A percentile compares a stretch with the other conserved stretches of the same genome.
These are phyloP conservation scores for Cladosporium halotolerans DNA, from an alignment of 2,329 filamentous ascomycete genomes.

Conservation along the genomic window DNA sequence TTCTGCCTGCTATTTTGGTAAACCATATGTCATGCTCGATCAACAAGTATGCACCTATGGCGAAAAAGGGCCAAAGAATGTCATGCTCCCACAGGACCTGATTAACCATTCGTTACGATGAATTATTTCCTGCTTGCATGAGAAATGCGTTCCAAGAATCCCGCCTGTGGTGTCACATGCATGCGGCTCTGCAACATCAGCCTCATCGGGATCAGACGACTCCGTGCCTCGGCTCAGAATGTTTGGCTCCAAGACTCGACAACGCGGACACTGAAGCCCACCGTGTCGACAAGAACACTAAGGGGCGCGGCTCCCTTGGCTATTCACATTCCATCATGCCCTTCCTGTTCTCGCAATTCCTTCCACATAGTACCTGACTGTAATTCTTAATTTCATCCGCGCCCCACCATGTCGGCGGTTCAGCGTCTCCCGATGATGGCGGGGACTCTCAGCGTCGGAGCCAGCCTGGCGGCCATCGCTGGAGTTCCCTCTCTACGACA, in stretches of 20 bases:
- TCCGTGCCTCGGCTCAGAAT: slow-evolving; percentile 11
- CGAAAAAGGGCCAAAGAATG: too few relatives aligned
- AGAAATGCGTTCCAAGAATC: too few relatives aligned
- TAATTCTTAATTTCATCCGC: background rate
- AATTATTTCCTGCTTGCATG: too few relatives aligned
- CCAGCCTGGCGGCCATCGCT: slow-evolving; percentile 19
- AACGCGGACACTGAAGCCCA: background rate
- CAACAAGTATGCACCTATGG: too few relatives aligned
- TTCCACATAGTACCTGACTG: background rate
- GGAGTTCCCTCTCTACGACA: slow-evolving; percentile 23
- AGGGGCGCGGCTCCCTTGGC: background rate
- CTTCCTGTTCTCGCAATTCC: background rate
- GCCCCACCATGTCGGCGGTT: slow-evolving; percentile 26
- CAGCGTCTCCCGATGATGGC: slow-evolving; percentile 26
- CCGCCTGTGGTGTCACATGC: too few relatives aligned
- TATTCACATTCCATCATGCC: background rate
- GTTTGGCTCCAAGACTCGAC: slow-evolving; percentile 5
- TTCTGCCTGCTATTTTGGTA: too few relatives aligned
- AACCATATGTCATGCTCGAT: too few relatives aligned
- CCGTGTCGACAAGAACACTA: background rate
- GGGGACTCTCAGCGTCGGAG: slow-evolving; percentile 22
- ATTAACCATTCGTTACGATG: too few relatives aligned
- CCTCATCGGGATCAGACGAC: too few relatives aligned
- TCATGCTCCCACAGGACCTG: too few relatives aligned
- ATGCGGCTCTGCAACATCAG: too few relatives aligned